Base-by-base conservation (phyloP, 2,329 filamentous ascomycete species). In the Ampelomyces quisqualis region DNA sequence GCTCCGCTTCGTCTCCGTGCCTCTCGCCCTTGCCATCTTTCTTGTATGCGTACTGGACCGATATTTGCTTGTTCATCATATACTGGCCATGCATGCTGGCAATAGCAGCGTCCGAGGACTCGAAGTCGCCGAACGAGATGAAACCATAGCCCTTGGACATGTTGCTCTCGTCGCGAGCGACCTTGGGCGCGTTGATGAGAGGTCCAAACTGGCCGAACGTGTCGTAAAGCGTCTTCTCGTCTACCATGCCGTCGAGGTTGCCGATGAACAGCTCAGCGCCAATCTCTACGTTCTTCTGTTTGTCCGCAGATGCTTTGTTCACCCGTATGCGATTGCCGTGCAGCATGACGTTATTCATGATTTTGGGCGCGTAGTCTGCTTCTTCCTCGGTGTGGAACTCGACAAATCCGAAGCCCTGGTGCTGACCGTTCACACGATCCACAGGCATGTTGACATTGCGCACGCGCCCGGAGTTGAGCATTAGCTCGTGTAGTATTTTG, bases 371-470 rank as follows among this genome's bases (percentile, higher is more conserved):
- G 74, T 98, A 98, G 68, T 97, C 93, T 59, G 93, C 93, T 70
- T 96, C 93, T 62, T 90, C 84, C 67, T 95, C 90, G 55, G 86
- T 90, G 64, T 90, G 91, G 70, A 96, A 98, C 72, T 98, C 93
- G 70, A 98, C 93, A 72, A 98, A 98, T 60, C 93, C 93, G 76
- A 96, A 98, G 58, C 93, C 93, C 72, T 97, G 93, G 70, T 98
- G 93, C 42, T 85, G 86, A 65, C 96, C 90, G 32, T 93, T 96
- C 57, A 98, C 93, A 69, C 93, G 88, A 71, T 98, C 93, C 77
- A 96, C 95, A 40, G 93, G 93, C 65, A 98, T 84, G 73, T 98
- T 93, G 51, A 98, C 91, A 72, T 97, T 97, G 65, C 95, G 88
- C 60, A 98, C 94, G 58, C 91, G 90, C 40, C 93, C 93, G 68